Conservation (phyloP, 257 asterid species). For the Verbena officinalis region DNA sequence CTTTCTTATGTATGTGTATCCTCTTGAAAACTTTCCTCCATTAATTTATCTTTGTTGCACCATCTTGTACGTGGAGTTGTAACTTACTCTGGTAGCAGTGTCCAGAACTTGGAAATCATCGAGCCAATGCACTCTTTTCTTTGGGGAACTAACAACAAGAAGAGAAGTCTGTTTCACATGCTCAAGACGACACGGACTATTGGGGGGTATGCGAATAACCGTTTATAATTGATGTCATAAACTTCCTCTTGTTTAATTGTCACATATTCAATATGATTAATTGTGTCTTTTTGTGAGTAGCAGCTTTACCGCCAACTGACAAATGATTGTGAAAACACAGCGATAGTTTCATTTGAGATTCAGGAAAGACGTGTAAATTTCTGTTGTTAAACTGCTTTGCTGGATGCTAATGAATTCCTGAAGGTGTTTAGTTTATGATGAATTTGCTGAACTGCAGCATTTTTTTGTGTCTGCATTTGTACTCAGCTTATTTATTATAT, state of each 20-base stretch:
- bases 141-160: constrained; percentile 73
- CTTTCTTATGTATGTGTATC: neutral
- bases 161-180: constrained; percentile 93
- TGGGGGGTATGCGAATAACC: constrained; percentile 78
- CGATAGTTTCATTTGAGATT: constrained; percentile 15
- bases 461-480: neutral
- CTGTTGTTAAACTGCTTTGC: constrained; percentile 2
- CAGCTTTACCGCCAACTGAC: constrained; percentile 14
- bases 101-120: constrained; percentile 92
- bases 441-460: constrained; percentile 12
- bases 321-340: constrained; percentile 14
- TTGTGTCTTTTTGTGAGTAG: constrained; percentile 19
- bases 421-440: constrained; percentile 13
- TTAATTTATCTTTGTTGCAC: constrained; percentile 16
- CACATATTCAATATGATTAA: constrained; percentile 19
- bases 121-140: constrained; percentile 87
- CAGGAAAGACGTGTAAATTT: neutral
- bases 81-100: constrained; percentile 56
- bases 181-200: constrained; percentile 90
- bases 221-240: constrained; percentile 29
- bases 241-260: constrained; percentile 12
- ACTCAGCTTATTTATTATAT: constrained; percentile 3
- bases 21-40: constrained; percentile 14
- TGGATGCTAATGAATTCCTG: neutral
- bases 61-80: constrained; percentile 19